Evolutionary conservation across 495 filamentous ascomycete genomes (phyloP).

Genomic region (Bacidia rubella): DNA sequence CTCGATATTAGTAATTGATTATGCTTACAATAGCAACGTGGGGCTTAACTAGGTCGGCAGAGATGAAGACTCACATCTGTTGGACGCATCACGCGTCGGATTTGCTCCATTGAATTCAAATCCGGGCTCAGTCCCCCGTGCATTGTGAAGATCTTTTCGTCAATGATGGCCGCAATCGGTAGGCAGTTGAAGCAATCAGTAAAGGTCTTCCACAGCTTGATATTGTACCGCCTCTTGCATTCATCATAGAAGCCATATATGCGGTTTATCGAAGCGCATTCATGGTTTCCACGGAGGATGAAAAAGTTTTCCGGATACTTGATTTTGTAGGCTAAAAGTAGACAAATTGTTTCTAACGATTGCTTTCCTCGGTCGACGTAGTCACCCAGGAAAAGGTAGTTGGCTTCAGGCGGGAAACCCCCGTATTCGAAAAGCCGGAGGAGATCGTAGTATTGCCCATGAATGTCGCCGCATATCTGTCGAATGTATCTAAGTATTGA

Average conservation of each 20-base stretch:
- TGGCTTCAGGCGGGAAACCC: slow-evolving; percentile 95
- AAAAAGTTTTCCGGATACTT: slow-evolving; percentile 99
- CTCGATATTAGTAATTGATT: slow-evolving; percentile 27
- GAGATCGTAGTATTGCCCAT: slow-evolving; percentile 98
- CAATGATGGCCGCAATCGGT: slow-evolving; percentile 98
- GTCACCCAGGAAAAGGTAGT: slow-evolving; percentile 98
- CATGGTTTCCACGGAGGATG: slow-evolving; percentile 95
- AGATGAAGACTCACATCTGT: slow-evolving; percentile 76
- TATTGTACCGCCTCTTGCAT: slow-evolving; percentile 98
- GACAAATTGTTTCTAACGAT: slow-evolving; percentile 97
- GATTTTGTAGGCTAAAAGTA: slow-evolving; percentile 98
- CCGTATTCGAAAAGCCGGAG: slow-evolving; percentile 97
- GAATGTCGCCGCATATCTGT: slow-evolving; percentile 98
- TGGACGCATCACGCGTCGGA: slow-evolving; percentile 94
- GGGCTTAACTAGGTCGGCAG: slow-evolving; percentile 19
- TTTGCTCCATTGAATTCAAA: slow-evolving; percentile 99
- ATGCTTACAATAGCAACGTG: slow-evolving; percentile 10
- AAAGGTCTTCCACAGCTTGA: slow-evolving; percentile 99
- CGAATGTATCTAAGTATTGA: background rate
- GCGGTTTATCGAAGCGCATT: slow-evolving; percentile 98
- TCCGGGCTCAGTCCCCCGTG: slow-evolving; percentile 96
- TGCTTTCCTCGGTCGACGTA: slow-evolving; percentile 99
- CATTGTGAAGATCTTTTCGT: slow-evolving; percentile 99
- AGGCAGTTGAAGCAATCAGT: slow-evolving; percentile 99
- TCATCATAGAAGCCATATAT: slow-evolving; percentile 99